A percentile compares a stretch with the other conserved stretches of the same genome.
Evolutionary conservation across 441 rosid genomes (phyloP).

Genomic region (Geranium incanum): DNA sequence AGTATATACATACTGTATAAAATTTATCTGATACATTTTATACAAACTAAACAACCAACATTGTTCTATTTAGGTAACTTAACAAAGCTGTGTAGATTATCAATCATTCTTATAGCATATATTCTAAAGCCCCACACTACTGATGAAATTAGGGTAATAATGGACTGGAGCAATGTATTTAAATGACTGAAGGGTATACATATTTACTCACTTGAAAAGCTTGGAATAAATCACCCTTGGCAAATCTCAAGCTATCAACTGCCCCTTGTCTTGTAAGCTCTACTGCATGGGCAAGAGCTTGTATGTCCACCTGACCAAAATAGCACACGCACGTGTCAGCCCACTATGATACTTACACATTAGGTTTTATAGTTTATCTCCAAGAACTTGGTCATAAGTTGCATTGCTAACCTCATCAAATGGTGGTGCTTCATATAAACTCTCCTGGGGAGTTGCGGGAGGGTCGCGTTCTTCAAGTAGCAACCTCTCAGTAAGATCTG

Average conservation of each 20-base stretch:
- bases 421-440: slow-evolving; percentile 64
- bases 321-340: slow-evolving; percentile 15
- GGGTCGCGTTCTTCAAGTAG: slow-evolving; percentile 78
- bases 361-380: slow-evolving; percentile 8
- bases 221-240: slow-evolving; percentile 79
- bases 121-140: not conserved
- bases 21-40: not conserved
- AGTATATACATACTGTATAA: not conserved
- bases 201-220: slow-evolving; percentile 71
- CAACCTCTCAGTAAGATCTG: slow-evolving; percentile 75
- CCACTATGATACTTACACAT: slow-evolving; percentile 2
- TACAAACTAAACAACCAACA: not conserved
- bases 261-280: slow-evolving; percentile 94
- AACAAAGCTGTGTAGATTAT: not conserved
- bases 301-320: slow-evolving; percentile 66
- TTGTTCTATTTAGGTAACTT: not conserved
- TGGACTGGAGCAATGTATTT: slow-evolving; percentile 9
- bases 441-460: slow-evolving; percentile 62
- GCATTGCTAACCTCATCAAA: slow-evolving; percentile 70
- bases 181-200: slow-evolving; percentile 2
- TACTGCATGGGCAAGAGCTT: slow-evolving; percentile 96
- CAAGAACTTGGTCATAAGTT: slow-evolving; percentile 13
- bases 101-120: not conserved
- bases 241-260: slow-evolving; percentile 85
- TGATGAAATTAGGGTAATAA: not conserved